phyloP scores from a whole-genome alignment of 345 rosid genomes.

The Bruguiera gymnorhiza region DNA sequence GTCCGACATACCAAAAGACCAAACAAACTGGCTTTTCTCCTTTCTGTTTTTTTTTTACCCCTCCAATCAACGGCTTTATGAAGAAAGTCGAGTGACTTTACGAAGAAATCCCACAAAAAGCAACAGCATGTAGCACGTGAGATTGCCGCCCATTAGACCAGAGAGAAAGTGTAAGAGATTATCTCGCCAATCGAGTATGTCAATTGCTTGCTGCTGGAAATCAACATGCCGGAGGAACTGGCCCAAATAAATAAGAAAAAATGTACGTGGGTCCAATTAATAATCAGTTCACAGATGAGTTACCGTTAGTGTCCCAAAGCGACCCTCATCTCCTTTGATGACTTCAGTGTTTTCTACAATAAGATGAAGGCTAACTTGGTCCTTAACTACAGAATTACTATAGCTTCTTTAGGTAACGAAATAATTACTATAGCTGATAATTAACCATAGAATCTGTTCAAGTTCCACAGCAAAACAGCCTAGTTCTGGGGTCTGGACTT shows the following conservation, averaged over 20 bases:
- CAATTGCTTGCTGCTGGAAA: neutral
- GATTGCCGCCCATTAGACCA: conserved; percentile 22
- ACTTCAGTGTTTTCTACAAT: neutral
- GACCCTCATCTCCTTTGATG: conserved; percentile 23
- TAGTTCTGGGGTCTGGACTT: conserved; percentile 28
- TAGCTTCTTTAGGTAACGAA: conserved; percentile 35
- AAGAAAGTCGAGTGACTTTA: conserved; percentile 19
- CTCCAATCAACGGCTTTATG: conserved; percentile 2
- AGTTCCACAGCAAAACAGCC: conserved; percentile 18
- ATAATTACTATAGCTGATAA: conserved; percentile 23
- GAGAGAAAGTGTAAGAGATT: conserved; percentile 29
- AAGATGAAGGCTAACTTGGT: conserved; percentile 2
- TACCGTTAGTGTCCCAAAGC: neutral
- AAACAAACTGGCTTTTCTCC: conserved; percentile 23
- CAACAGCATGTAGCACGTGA: conserved; percentile 51
- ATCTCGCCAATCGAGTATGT: conserved; percentile 16
- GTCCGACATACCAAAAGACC: conserved; percentile 27
- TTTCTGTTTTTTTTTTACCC: neutral
- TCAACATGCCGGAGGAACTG: neutral
- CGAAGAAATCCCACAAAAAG: conserved; percentile 17
- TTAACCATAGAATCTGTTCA: conserved; percentile 29
- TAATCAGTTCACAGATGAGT: conserved; percentile 19
- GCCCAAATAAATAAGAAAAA: neutral
- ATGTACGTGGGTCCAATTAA: neutral
- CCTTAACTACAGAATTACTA: conserved; percentile 4